phyloP scores from a whole-genome alignment of 1,284 basidiomycete genomes.

The Tilletia caries region DNA sequence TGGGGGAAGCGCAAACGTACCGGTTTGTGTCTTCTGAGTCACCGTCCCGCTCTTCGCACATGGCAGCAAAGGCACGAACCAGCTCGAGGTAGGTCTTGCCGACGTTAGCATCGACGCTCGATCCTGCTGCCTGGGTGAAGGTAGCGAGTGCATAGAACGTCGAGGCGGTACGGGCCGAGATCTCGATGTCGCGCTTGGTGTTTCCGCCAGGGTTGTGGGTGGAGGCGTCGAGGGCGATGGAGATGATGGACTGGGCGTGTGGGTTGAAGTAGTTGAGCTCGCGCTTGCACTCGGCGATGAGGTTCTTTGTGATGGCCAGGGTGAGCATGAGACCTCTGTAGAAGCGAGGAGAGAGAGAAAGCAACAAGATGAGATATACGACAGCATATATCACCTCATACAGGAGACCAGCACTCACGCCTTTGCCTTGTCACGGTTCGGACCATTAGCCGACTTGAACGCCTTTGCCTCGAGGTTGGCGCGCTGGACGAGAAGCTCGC shows the following conservation, averaged over 20 bases:
- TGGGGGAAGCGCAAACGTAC: slow-evolving; percentile 1
- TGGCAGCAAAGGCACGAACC: slow-evolving; percentile 66
- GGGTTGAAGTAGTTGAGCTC: slow-evolving; percentile 79
- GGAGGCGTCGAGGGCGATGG: slow-evolving; percentile 65
- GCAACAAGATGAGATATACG: too few relatives aligned
- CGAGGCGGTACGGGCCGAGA: slow-evolving; percentile 75
- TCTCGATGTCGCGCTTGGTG: slow-evolving; percentile 67
- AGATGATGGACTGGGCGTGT: slow-evolving; percentile 71
- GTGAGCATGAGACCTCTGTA: slow-evolving; percentile 77
- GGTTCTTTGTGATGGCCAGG: slow-evolving; percentile 74
- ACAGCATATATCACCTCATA: background rate
- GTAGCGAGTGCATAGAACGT: slow-evolving; percentile 90
- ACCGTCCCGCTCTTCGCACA: slow-evolving; percentile 53
- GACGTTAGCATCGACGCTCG: slow-evolving; percentile 63
- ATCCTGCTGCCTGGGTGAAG: slow-evolving; percentile 69
- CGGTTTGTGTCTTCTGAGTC: slow-evolving; percentile 21
- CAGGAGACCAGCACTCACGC: slow-evolving; percentile 63
- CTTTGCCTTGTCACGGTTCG: slow-evolving; percentile 65
- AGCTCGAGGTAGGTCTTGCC: slow-evolving; percentile 71
- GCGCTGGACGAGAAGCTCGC: slow-evolving; percentile 76
- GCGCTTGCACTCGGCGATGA: slow-evolving; percentile 83
- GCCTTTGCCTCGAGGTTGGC: slow-evolving; percentile 66
- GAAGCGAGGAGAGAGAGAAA: slow-evolving; percentile 13
- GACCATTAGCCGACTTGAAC: slow-evolving; percentile 64
- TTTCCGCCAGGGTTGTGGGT: slow-evolving; percentile 45